Base-by-base conservation (phyloP, 306 rosid species). In the Glycine tomentella region DNA sequence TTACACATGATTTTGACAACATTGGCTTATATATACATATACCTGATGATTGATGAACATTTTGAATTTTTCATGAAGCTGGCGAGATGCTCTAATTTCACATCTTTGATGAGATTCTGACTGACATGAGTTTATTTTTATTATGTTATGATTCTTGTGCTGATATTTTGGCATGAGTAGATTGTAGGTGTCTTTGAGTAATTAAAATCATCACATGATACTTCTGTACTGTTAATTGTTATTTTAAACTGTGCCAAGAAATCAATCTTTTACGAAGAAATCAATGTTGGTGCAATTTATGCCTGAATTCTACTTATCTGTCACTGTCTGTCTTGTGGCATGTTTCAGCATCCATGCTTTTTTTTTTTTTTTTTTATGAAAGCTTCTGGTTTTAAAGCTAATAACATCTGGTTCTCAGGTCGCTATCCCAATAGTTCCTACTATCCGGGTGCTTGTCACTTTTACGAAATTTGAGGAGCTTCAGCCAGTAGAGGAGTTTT, bases 391-490 rank as follows among this genome's bases (percentile, higher is more conserved):
- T 72, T 55, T 74, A 70, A 81, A 25, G 57, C 57, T 57, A 13
- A 34, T 77, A 69, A 77, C 72, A 46, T 61, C 76, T 69, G 64
- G 75, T 79, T 62, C 75, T 38, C 89, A 96, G 99, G 92, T 93
- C 71, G 98, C 99, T 78, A 96, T 96, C 53, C 99, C 99, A 0
- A 91, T 96, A 66, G 97, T 96, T 80, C 99, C 99, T 14, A 96
- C 99, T 7, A 92, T 96, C 68, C 79, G 99, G 84, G 99, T 96
- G 78, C 94, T 96, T 8, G 86, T 96, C 38, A 96, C 99, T 7
- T 96, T 96, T 75, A 96, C 97, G 10, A 96, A 92, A 82, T 96
- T 96, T 79, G 99, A 96, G 89, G 99, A 96, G 92, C 98, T 96
- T 86, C 97, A 92, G 82, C 98, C 97, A 57, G 71, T 78, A 71